phyloP scores from a whole-genome alignment of 2,329 filamentous ascomycete genomes.

The Calonectria hongkongensis region DNA sequence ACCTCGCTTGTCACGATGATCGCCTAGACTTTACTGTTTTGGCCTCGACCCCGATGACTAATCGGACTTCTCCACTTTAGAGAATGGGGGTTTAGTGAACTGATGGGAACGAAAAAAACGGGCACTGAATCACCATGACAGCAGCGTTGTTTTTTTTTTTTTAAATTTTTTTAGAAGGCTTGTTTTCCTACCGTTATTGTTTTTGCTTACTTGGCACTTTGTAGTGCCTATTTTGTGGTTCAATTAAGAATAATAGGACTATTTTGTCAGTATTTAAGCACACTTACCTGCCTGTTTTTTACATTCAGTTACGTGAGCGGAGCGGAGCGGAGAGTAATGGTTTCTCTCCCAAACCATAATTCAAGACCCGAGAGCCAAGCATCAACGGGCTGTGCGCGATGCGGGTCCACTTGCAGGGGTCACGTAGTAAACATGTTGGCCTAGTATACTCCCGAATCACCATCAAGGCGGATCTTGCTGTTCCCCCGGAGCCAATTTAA shows the following conservation, averaged over 20 bases:
- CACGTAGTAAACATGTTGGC: too few relatives aligned
- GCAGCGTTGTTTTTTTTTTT: not conserved
- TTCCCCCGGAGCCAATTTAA: not conserved
- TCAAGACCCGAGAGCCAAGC: not conserved
- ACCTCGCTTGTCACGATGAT: not conserved
- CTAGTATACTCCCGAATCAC: not conserved
- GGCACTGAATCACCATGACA: too few relatives aligned
- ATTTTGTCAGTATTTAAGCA: too few relatives aligned
- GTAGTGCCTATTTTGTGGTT: not conserved
- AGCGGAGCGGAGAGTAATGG: not conserved
- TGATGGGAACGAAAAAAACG: not conserved
- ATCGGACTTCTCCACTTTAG: not conserved
- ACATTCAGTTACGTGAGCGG: slow-evolving; percentile 1
- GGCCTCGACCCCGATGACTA: not conserved
- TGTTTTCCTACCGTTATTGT: too few relatives aligned
- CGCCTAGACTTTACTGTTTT: not conserved
- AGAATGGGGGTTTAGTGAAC: too few relatives aligned
- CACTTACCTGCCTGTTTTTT: too few relatives aligned
- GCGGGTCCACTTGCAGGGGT: not conserved
- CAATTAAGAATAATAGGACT: not conserved
- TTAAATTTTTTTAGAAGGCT: too few relatives aligned
- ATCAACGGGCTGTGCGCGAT: not conserved
- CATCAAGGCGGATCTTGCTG: not conserved
- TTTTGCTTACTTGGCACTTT: not conserved
- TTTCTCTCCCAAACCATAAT: not conserved